Evolutionary conservation across 2,329 filamentous ascomycete genomes (phyloP).

Genomic region (Nigrospora sphaerica): DNA sequence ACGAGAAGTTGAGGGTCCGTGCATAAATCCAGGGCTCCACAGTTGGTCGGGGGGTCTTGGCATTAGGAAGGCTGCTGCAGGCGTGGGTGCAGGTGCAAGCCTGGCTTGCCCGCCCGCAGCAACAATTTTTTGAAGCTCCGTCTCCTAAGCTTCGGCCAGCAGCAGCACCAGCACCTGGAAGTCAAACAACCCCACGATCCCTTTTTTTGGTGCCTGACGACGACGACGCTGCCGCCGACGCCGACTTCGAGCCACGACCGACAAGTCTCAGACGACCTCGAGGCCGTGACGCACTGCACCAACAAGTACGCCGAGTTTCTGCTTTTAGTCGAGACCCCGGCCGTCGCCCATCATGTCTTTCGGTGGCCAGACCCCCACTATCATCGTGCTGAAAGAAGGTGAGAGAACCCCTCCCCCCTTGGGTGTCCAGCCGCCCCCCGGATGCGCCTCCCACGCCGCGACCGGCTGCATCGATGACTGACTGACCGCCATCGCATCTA

Average conservation of each 20-base stretch:
- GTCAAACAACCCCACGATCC: background rate
- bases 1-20: too few species aligned
- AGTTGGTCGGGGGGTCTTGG: too few species aligned
- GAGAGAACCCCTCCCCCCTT: conserved; percentile 30
- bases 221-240: background rate
- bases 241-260: background rate
- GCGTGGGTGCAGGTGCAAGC: too few species aligned
- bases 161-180: background rate
- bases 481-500: conserved; percentile 5
- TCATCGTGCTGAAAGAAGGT: conserved; percentile 98
- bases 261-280: background rate
- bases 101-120: background rate
- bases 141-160: background rate
- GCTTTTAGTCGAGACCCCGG: background rate
- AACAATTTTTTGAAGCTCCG: background rate
- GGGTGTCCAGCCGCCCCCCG: conserved; percentile 21
- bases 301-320: background rate
- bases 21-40: too few species aligned
- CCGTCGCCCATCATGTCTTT: conserved; percentile 67
- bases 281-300: background rate
- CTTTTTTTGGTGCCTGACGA: background rate
- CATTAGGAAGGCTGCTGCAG: too few species aligned
- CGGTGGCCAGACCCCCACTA: conserved; percentile 93
- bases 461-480: conserved; percentile 1
- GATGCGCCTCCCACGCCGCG: conserved; percentile 20